phyloP scores from a whole-genome alignment of 2,329 filamentous ascomycete species.

The Talaromyces sp. region DNA sequence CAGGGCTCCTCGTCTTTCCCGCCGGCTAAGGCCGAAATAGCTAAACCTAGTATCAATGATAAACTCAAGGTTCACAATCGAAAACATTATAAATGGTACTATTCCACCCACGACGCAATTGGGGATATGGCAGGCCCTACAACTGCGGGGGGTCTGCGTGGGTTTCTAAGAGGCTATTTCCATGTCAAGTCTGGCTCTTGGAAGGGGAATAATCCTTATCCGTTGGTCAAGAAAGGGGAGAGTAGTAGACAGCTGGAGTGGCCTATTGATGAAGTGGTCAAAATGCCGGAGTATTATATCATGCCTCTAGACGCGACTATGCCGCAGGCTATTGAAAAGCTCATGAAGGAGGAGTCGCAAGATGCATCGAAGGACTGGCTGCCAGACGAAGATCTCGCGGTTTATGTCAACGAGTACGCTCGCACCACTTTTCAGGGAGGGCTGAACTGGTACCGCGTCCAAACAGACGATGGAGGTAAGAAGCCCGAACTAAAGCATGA shows the following conservation, averaged over 20 bases:
- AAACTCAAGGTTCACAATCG: conserved; percentile 53
- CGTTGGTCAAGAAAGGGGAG: conserved; percentile 35
- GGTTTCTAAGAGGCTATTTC: conserved; percentile 64
- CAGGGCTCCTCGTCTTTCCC: conserved; percentile 4
- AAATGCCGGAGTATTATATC: conserved; percentile 66
- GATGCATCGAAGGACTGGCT: conserved; percentile 52
- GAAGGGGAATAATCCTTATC: conserved; percentile 52
- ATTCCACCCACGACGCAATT: conserved; percentile 37
- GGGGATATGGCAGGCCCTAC: conserved; percentile 35
- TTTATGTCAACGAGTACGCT: conserved; percentile 60
- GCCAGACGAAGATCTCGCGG: conserved; percentile 53
- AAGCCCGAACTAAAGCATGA: conserved; percentile 47
- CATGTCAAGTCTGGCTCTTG: conserved; percentile 65
- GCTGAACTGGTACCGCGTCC: conserved; percentile 65
- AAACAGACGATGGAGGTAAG: conserved; percentile 37
- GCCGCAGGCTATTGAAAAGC: conserved; percentile 54
- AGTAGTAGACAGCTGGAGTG: conserved; percentile 36
- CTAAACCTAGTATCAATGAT: conserved; percentile 45
- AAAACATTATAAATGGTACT: conserved; percentile 69
- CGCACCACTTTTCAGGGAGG: conserved; percentile 64
- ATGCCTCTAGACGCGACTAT: conserved; percentile 59
- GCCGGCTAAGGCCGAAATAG: not conserved
- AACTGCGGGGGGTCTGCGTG: conserved; percentile 49
- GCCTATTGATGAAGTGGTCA: conserved; percentile 55
- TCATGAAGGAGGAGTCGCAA: conserved; percentile 54